A percentile compares a stretch with the other conserved stretches of the same genome.
Conservation (phyloP, 495 filamentous ascomycete genomes). For the Penicillium cosmopolitanum region DNA sequence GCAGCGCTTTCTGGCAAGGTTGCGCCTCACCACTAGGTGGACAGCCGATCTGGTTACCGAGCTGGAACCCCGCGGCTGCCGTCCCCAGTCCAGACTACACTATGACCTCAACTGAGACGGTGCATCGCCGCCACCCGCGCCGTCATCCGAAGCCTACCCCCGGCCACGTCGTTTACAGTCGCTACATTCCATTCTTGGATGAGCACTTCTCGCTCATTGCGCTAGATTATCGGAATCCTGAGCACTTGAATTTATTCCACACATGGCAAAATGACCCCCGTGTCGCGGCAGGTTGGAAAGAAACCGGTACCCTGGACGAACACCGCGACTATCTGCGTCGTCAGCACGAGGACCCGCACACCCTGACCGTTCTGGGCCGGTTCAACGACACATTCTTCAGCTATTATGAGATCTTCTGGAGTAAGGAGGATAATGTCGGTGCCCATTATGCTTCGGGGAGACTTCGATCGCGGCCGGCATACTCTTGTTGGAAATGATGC, state of each 20-base stretch:
- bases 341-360: slow-evolving; percentile 60
- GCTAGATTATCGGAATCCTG: slow-evolving; percentile 52
- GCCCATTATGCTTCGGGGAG: slow-evolving; percentile 59
- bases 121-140: slow-evolving; percentile 54
- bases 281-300: slow-evolving; percentile 67
- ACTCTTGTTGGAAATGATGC: slow-evolving; percentile 64
- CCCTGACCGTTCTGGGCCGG: slow-evolving; percentile 56
- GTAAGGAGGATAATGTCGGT: slow-evolving; percentile 64
- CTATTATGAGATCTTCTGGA: slow-evolving; percentile 71
- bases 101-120: slow-evolving; percentile 33
- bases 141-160: slow-evolving; percentile 60
- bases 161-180: slow-evolving; percentile 62
- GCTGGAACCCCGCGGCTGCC: slow-evolving; percentile 20
- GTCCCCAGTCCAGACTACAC: slow-evolving; percentile 34
- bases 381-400: slow-evolving; percentile 64
- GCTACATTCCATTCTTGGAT: slow-evolving; percentile 63
- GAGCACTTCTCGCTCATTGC: slow-evolving; percentile 67
- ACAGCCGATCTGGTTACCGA: slow-evolving; percentile 53
- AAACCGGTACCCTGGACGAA: slow-evolving; percentile 64
- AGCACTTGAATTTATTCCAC: slow-evolving; percentile 63
- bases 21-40: slow-evolving; percentile 60
- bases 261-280: slow-evolving; percentile 70
- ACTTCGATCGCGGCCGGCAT: slow-evolving; percentile 67
- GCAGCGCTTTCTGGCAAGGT: slow-evolving; percentile 62
- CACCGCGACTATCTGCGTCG: slow-evolving; percentile 61